These are phyloP conservation scores for Uromyces viciae-fabae DNA, from an alignment of 1,284 basidiomycete species.

Conservation along the genomic window DNA sequence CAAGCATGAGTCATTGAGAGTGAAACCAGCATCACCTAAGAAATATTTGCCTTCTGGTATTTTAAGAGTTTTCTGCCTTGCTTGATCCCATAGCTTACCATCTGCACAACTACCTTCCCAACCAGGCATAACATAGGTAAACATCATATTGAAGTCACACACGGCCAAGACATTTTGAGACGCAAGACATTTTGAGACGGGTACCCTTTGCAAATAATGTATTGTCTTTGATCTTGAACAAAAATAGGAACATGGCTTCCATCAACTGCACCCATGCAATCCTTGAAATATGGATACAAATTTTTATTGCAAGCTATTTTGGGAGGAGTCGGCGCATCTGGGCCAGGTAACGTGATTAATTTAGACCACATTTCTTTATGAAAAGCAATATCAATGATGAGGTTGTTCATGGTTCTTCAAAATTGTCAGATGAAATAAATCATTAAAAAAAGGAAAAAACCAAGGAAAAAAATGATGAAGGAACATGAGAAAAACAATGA, in stretches of 20 bases:
- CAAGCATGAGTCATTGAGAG: background rate
- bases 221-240: background rate
- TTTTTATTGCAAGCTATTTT: background rate
- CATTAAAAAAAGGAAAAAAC: no score
- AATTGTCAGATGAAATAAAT: no score
- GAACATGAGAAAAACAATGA: no score
- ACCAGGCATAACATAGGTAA: background rate
- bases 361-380: no score
- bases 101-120: background rate
- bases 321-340: no score
- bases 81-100: background rate
- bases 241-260: background rate
- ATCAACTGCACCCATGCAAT: background rate
- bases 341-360: background rate
- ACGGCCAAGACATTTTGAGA: no score
- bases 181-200: slow-evolving; percentile 16
- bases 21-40: background rate
- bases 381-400: no score
- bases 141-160: background rate
- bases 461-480: no score
- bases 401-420: no score
- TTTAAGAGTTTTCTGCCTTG: background rate
- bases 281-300: background rate
- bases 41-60: background rate
- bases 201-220: background rate